Evolutionary conservation across 768 basidiomycete species (phyloP), one percentile per base, ranked within the genome.

Genomic region (Termitomyces sp.): DNA sequence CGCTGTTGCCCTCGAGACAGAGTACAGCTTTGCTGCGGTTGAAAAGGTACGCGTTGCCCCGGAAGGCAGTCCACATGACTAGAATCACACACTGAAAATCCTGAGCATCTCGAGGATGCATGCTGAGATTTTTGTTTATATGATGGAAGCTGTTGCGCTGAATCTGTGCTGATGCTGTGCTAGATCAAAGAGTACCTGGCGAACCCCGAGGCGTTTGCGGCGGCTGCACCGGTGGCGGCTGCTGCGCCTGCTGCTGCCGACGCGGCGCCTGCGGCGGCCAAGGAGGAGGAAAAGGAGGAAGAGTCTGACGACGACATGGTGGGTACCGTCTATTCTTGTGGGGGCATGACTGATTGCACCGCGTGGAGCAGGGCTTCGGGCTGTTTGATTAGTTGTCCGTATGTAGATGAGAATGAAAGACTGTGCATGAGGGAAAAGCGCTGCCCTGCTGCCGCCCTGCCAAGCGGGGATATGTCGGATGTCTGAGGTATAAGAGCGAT

Each of bases 181-280:
- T 64, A 95, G 93, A 84, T 90, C 76, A 98, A 97, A 82, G 96
- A 91, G 70, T 92, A 88, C 79, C 87, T 98, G 66, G 97, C 88
- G 70, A 97, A 98, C 83, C 96, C 97, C 51, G 94, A 97, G 55
- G 96, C 95, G n/a, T 99, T 96, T 67, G 94, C 90, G 55, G 88
- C 76, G 59, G 90, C 87, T 54, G 88, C 87, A 54, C 80, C 91
- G 51, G 79, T 78, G 55, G 83, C 81, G 37, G 80, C 75, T 29
- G 77, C 84, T 45, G 78, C 84, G 33, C 75, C 80, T 51, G 78
- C 83, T 45, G 82, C 81, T 50, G 84, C 79, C 36, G 83, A 34
- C 1, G 57, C 53, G 3, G 61, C 58, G 7, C 55, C 61, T 4
- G 55, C 80, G 13, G 79, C 79, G 28, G 81, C 77, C 56, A 84